These are phyloP conservation scores for Corylus heterophylla DNA, from an alignment of 306 rosid genomes.

Conservation along the genomic window DNA sequence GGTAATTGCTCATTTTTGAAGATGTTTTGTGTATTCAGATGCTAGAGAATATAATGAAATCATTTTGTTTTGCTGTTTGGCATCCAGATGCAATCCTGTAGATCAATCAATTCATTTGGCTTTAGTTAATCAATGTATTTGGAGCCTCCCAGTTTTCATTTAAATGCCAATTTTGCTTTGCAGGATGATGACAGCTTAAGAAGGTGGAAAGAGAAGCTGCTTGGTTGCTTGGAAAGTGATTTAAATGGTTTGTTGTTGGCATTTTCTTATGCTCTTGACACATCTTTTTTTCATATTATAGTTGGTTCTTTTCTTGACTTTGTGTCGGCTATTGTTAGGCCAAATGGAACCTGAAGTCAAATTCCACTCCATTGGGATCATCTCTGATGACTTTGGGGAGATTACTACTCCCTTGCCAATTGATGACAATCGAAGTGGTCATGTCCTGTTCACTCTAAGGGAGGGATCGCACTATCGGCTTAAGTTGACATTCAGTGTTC, in stretches of 20 bases:
- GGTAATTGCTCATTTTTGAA: too few relatives aligned
- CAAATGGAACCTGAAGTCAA: conserved; percentile 90
- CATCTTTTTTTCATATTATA: background rate
- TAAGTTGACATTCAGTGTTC: conserved; percentile 70
- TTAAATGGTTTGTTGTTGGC: conserved; percentile 56
- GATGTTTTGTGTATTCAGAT: too few relatives aligned
- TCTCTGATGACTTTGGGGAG: conserved; percentile 75
- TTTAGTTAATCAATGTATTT: background rate
- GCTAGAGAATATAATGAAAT: too few relatives aligned
- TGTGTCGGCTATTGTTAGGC: conserved; percentile 30
- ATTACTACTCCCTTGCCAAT: conserved; percentile 66
- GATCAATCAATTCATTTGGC: conserved; percentile 1
- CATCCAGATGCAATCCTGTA: background rate
- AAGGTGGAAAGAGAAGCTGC: conserved; percentile 97
- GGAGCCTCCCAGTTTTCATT: conserved; percentile 7
- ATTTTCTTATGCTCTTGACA: conserved; percentile 16
- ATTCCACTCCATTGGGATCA: conserved; percentile 76
- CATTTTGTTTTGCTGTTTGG: too few relatives aligned
- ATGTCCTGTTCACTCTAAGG: conserved; percentile 61
- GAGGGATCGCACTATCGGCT: conserved; percentile 81
- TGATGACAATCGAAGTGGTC: conserved; percentile 43
- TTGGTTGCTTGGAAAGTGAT: conserved; percentile 88
- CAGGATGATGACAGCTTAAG: conserved; percentile 97
- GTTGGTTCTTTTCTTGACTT: conserved; percentile 27
- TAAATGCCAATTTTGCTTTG: conserved; percentile 27